phyloP scores from a whole-genome alignment of 176 grass and related monocot genomes.

The Elymus sibiricus region DNA sequence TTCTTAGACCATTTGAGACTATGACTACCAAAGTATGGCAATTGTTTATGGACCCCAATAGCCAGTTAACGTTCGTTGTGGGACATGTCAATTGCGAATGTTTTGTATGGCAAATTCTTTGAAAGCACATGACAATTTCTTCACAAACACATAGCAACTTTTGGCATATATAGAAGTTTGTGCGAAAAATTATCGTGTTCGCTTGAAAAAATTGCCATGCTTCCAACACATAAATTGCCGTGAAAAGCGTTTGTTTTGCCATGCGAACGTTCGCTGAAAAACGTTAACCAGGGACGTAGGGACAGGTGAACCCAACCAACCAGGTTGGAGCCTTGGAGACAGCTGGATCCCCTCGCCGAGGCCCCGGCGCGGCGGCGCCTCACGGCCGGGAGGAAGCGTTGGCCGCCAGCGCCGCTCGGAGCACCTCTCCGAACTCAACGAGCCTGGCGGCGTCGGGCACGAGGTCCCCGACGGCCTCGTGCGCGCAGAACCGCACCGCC shows the following conservation, averaged over 20 bases:
- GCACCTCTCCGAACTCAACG: slow-evolving; percentile 28
- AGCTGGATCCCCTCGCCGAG: background rate
- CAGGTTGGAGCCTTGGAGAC: background rate
- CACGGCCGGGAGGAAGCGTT: background rate
- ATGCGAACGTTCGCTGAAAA: too few species aligned
- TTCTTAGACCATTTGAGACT: background rate
- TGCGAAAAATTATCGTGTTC: too few species aligned
- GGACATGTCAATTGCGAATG: too few species aligned
- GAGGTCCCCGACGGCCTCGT: slow-evolving; percentile 1
- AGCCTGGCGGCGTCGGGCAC: slow-evolving; percentile 25
- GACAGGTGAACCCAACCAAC: background rate
- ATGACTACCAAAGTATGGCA: background rate
- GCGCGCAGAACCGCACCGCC: slow-evolving; percentile 24
- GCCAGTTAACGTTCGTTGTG: too few species aligned
- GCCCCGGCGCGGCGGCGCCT: background rate
- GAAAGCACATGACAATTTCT: too few species aligned
- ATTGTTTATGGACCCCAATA: background rate
- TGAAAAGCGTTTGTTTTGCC: too few species aligned
- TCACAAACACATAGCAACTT: too few species aligned
- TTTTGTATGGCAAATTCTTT: too few species aligned
- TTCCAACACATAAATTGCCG: too few species aligned
- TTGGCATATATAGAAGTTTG: too few species aligned
- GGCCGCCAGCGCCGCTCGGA: background rate
- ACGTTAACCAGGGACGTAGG: background rate
- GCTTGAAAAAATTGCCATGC: too few species aligned